Percentiles rank a stretch among this genome's conserved stretches.
These are phyloP conservation scores for Friedmanniomyces endolithicus DNA, from an alignment of 495 filamentous ascomycete genomes.

Conservation along the genomic window DNA sequence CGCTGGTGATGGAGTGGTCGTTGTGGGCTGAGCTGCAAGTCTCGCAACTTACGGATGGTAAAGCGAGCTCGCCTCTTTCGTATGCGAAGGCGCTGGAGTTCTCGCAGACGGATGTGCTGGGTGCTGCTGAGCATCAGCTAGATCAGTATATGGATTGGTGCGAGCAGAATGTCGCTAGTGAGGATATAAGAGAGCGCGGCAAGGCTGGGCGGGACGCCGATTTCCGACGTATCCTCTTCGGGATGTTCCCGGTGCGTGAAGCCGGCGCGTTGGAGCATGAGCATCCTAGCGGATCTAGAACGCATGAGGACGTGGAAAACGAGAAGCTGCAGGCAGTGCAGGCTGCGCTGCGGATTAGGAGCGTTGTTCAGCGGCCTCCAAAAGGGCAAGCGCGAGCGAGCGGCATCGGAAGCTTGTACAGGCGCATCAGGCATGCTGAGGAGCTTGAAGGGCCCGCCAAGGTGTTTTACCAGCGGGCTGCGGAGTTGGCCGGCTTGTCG, in stretches of 20 bases:
- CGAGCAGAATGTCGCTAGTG: slow-evolving; percentile 33
- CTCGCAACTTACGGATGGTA: not conserved
- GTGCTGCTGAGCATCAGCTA: slow-evolving; percentile 54
- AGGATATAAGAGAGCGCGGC: slow-evolving; percentile 14
- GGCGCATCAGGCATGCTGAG: slow-evolving; percentile 5
- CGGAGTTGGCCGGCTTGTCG: slow-evolving; percentile 10
- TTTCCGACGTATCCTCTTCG: slow-evolving; percentile 33
- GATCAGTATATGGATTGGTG: slow-evolving; percentile 87
- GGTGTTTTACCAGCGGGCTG: slow-evolving; percentile 16
- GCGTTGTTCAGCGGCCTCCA: not conserved
- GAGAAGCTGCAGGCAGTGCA: not conserved
- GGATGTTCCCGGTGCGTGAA: slow-evolving; percentile 39
- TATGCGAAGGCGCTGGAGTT: slow-evolving; percentile 30
- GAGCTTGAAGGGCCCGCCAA: slow-evolving; percentile 11
- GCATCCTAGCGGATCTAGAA: not conserved
- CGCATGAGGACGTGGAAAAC: not conserved
- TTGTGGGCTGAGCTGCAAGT: slow-evolving; percentile 42
- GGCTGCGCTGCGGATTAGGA: not conserved
- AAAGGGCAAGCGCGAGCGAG: slow-evolving; percentile 6
- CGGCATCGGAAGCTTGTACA: slow-evolving; percentile 13
- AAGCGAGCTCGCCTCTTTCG: not conserved
- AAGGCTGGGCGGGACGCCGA: slow-evolving; percentile 15
- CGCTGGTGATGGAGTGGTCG: slow-evolving; percentile 55
- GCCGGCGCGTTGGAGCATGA: slow-evolving; percentile 1
- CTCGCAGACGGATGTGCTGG: slow-evolving; percentile 54